phyloP scores from a whole-genome alignment of 129 eudicot genomes.

The Heracleum sosnowskyi region DNA sequence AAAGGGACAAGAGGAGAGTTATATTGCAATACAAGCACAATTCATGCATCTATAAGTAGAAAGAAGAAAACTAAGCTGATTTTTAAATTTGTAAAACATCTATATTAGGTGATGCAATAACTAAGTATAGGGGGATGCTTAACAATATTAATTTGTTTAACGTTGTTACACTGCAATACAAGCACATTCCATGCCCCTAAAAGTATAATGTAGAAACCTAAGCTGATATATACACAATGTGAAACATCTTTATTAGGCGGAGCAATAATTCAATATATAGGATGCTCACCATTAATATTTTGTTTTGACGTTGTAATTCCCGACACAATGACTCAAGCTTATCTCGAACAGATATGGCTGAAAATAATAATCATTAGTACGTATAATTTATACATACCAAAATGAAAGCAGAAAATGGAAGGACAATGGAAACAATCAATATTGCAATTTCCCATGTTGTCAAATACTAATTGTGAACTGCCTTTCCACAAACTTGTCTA shows the following conservation, averaged over 20 bases:
- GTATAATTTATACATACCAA: not conserved
- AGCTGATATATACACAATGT: not conserved
- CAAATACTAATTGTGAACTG: not conserved
- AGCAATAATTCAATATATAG: not conserved
- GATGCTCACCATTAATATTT: constrained; percentile 63
- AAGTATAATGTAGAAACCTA: not conserved
- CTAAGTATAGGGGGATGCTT: constrained; percentile 6
- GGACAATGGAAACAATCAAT: not conserved
- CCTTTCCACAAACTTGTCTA: not conserved
- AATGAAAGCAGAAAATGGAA: not conserved
- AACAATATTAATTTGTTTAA: constrained; percentile 70
- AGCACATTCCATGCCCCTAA: not conserved
- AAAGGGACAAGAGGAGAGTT: not conserved
- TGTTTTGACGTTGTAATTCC: constrained; percentile 87
- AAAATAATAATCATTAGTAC: constrained; percentile 14
- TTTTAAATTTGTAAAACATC: not conserved
- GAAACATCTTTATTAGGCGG: not conserved
- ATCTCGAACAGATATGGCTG: constrained; percentile 82
- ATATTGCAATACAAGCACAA: not conserved
- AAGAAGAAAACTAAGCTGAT: not conserved
- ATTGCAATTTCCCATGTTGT: not conserved
- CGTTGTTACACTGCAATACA: constrained; percentile 21
- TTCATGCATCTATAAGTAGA: not conserved
- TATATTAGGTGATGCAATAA: not conserved
- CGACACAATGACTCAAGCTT: constrained; percentile 90